Evolutionary conservation across 2,329 filamentous ascomycete species (phyloP).

Genomic region (Epichloe amarillans): DNA sequence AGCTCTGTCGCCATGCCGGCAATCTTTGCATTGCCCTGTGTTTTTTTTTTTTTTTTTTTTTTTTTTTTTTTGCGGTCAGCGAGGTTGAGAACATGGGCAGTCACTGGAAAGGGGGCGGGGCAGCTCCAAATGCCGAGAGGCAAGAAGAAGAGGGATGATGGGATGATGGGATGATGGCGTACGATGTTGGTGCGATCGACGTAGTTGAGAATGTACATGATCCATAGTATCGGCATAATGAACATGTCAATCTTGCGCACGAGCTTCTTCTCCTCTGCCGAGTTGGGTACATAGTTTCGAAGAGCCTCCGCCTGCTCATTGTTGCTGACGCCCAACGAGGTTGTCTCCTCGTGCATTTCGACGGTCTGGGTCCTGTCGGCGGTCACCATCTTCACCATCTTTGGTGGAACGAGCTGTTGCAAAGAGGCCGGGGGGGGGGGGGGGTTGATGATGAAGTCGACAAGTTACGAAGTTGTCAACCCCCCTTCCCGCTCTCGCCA

Average conservation of each 20-base stretch:
- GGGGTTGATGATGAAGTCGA: too few species aligned
- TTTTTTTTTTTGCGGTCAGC: too few species aligned
- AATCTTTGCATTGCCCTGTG: constrained; percentile 5
- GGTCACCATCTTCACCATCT: background rate
- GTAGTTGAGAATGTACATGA: constrained; percentile 46
- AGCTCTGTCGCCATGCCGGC: constrained; percentile 6
- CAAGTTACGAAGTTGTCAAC: too few species aligned
- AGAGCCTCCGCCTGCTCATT: constrained; percentile 15
- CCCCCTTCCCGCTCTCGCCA: too few species aligned
- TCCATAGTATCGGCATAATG: constrained; percentile 37
- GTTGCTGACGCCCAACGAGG: background rate
- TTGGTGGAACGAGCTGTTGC: background rate
- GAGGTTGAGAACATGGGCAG: too few species aligned
- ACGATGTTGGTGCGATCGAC: constrained; percentile 49
- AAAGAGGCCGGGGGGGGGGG: too few species aligned
- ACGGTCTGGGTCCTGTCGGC: background rate
- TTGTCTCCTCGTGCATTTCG: background rate
- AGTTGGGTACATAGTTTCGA: constrained; percentile 15
- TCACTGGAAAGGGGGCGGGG: too few species aligned
- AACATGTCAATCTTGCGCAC: constrained; percentile 27
- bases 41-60: too few species aligned
- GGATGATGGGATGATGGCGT: constrained; percentile 15
- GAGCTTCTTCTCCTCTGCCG: constrained; percentile 17
- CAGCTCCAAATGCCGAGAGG: too few species aligned
- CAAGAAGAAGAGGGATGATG: background rate